These are phyloP conservation scores for Tylopilus sp. DNA, from an alignment of 768 basidiomycete species.

Conservation along the genomic window DNA sequence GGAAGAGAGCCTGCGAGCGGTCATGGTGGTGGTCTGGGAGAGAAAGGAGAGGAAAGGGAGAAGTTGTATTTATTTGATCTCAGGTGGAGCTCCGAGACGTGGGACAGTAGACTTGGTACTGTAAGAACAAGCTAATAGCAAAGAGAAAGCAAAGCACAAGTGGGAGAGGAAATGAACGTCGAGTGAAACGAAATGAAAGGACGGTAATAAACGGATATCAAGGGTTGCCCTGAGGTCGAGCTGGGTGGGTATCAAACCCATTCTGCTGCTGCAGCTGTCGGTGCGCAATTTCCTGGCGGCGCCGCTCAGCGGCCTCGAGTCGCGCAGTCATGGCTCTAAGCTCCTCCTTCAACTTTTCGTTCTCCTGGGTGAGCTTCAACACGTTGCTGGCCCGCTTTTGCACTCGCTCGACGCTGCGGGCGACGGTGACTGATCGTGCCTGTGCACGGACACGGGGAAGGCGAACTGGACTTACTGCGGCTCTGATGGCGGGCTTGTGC, in stretches of 20 bases:
- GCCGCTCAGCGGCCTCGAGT: conserved; percentile 70
- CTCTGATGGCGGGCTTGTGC: conserved; percentile 16
- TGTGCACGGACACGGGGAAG: conserved; percentile 17
- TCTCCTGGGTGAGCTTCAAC: conserved; percentile 71
- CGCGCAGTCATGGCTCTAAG: conserved; percentile 72
- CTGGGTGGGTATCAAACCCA: conserved; percentile 10
- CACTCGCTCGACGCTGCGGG: conserved; percentile 33
- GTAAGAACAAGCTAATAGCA: conserved; percentile 3
- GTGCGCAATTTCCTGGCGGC: conserved; percentile 42
- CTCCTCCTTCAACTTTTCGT: conserved; percentile 73
- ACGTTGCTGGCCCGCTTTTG: conserved; percentile 78
- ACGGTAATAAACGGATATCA: conserved; percentile 30
- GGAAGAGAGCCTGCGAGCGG: conserved; percentile 21
- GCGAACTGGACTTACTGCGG: conserved; percentile 46
- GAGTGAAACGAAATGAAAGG: conserved; percentile 16
- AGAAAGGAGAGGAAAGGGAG: not conserved
- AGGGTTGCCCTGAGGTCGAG: conserved; percentile 17
- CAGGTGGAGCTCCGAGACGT: conserved; percentile 1
- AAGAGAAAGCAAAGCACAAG: conserved; percentile 13
- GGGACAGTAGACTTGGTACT: conserved; percentile 6
- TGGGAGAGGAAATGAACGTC: conserved; percentile 19
- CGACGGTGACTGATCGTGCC: conserved; percentile 33
- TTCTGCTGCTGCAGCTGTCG: conserved; percentile 30
- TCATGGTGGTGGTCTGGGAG: conserved; percentile 19
- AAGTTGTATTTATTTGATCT: conserved; percentile 15